Conservation (phyloP, 2,329 filamentous ascomycete genomes). For the Aureobasidium vineae region DNA sequence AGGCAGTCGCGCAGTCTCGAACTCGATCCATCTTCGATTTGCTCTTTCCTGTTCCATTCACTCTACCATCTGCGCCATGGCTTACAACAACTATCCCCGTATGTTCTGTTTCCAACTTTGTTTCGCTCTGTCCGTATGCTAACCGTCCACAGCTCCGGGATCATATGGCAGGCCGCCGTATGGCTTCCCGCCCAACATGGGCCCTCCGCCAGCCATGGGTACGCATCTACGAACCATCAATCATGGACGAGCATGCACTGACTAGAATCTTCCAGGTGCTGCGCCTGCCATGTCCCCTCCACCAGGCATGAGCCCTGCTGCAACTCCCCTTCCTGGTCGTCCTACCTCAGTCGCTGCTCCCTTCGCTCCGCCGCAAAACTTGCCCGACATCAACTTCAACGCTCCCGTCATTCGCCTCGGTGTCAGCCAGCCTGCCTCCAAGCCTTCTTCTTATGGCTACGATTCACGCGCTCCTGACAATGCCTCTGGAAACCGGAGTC, state of each 20-base stretch:
- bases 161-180: conserved; percentile 69
- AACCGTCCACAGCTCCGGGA: conserved; percentile 42
- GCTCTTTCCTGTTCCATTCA: neutral
- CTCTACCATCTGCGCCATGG: conserved; percentile 32
- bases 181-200: conserved; percentile 63
- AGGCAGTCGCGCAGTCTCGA: neutral
- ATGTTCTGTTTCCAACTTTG: conserved; percentile 18
- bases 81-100: conserved; percentile 38
- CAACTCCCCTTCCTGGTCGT: conserved; percentile 48
- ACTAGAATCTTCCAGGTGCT: conserved; percentile 42
- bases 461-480: conserved; percentile 39
- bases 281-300: conserved; percentile 72
- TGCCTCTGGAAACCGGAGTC: conserved; percentile 48
- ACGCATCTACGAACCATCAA: conserved; percentile 38
- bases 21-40: neutral
- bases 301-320: conserved; percentile 74
- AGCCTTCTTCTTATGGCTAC: conserved; percentile 37
- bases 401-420: conserved; percentile 94
- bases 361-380: conserved; percentile 85
- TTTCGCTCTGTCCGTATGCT: neutral
- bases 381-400: conserved; percentile 96
- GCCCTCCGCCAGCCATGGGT: conserved; percentile 81
- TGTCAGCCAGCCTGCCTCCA: conserved; percentile 62
- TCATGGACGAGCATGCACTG: neutral
- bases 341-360: conserved; percentile 78